Percentiles rank a stretch among this genome's conserved stretches.
phyloP scores from a whole-genome alignment of 192 early-diverging fungal genomes.

The Cetraspora pellucida region DNA sequence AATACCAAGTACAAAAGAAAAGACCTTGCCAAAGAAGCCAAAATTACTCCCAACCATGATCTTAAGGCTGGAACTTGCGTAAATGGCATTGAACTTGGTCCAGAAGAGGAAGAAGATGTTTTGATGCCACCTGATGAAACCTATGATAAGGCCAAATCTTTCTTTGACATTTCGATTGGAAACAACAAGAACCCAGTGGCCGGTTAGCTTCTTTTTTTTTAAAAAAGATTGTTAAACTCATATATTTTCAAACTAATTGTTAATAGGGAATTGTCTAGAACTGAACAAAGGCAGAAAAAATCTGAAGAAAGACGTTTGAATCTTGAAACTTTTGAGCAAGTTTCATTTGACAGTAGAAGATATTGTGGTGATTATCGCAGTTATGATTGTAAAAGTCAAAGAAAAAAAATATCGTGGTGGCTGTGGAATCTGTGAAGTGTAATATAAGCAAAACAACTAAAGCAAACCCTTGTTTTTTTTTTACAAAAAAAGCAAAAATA shows the following conservation, averaged over 20 bases:
- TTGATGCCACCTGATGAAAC: conserved; percentile 53
- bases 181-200: conserved; percentile 51
- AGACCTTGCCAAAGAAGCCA: conserved; percentile 76
- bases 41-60: conserved; percentile 46
- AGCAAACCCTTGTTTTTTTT: too few relatives aligned
- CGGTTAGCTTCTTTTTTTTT: conserved; percentile 45
- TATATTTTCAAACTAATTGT: background rate
- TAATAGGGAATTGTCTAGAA: conserved; percentile 47
- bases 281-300: conserved; percentile 74
- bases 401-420: conserved; percentile 46
- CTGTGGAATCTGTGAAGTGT: conserved; percentile 51
- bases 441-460: too few relatives aligned
- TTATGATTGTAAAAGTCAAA: conserved; percentile 47
- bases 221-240: too few relatives aligned
- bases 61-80: conserved; percentile 34
- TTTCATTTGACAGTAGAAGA: conserved; percentile 66
- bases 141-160: conserved; percentile 78
- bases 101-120: conserved; percentile 55
- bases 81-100: conserved; percentile 42
- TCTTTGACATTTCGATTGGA: conserved; percentile 96
- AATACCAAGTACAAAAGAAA: conserved; percentile 94
- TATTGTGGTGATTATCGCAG: conserved; percentile 63
- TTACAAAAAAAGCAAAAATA: too few relatives aligned
- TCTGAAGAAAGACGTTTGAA: conserved; percentile 90
- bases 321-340: conserved; percentile 96